Evolutionary conservation across 2,329 filamentous ascomycete species (phyloP), one percentile per base, ranked within the genome.

Genomic region (Bipolaris zeicola): DNA sequence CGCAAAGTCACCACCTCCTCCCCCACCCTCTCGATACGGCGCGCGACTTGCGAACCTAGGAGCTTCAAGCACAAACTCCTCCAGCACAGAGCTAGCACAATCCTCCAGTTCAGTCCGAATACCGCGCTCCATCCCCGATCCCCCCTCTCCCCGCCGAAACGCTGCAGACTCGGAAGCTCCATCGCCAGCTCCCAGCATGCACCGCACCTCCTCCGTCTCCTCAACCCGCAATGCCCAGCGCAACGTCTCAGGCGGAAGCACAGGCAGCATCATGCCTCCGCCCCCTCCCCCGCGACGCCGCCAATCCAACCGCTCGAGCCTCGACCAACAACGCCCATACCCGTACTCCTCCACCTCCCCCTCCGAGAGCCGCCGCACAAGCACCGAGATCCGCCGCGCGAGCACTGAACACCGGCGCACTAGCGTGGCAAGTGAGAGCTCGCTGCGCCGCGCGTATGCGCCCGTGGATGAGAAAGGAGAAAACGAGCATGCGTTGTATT

Each of bases 391-490:
- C 39, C 56, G 70, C 34, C 64, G 69, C 13, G 65, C 55, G 6
- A 71, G 69, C 16, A 37, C 69, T 5, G 72, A 76, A n/a, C 68
- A 70, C 47, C 51, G 72, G n/a, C 58, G 70, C n/a, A 66, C 69
- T 0, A 76, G 73, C 42, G 65, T 67, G 0, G 68, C 71, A 0
- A 75, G 72, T 28, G 72, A 75, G 50, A 70, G 67, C 36, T 74
- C 71, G 0, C 54, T 72, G 13, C 55, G 67, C 2, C 55, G 67
- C 10, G 68, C 70, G 14, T 72, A 71, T 47, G 58, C 61, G 18
- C 62, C 63, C 6, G 43, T 56, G 1, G 57, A 60, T 5, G 66
- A 67, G 26, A 64, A 62, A 31, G 22, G 44, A 2, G 54, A 38
- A 5, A 63, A 59, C 20, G 73, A 73, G 37, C 60, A 64, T 6